These are phyloP conservation scores for Boechera divaricarpa DNA, from an alignment of 345 rosid species.

Conservation along the genomic window DNA sequence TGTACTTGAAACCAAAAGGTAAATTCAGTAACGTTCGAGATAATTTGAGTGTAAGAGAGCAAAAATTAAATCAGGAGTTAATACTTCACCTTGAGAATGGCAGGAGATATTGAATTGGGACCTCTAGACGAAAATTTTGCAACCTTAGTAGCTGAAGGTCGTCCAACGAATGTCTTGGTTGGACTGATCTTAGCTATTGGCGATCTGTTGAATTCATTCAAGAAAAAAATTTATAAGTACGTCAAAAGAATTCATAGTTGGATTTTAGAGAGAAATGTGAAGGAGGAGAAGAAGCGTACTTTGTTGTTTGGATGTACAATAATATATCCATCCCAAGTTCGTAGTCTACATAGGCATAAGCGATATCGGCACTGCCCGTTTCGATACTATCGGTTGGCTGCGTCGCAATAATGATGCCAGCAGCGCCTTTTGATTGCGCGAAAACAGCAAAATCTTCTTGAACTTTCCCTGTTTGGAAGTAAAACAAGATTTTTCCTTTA, in stretches of 20 bases:
- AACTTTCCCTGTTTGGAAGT: conserved; percentile 47
- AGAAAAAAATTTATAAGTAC: background rate
- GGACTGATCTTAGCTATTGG: conserved; percentile 70
- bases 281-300: conserved; percentile 5
- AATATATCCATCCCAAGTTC: conserved; percentile 69
- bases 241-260: background rate
- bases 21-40: background rate
- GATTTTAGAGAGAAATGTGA: conserved; percentile 3
- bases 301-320: conserved; percentile 58
- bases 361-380: conserved; percentile 42
- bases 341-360: conserved; percentile 61
- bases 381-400: conserved; percentile 51
- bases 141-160: conserved; percentile 60
- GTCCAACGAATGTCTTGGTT: conserved; percentile 51
- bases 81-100: conserved; percentile 66
- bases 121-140: conserved; percentile 83
- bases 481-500: conserved; percentile 58
- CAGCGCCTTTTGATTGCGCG: conserved; percentile 50
- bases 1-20: conserved; percentile 37
- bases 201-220: conserved; percentile 41
- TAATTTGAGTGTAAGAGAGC: background rate
- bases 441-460: conserved; percentile 9
- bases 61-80: background rate
- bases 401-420: conserved; percentile 59
- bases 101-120: conserved; percentile 61